Evolutionary conservation across 129 eudicot species (phyloP).

Genomic region (Kitagawia praeruptora): DNA sequence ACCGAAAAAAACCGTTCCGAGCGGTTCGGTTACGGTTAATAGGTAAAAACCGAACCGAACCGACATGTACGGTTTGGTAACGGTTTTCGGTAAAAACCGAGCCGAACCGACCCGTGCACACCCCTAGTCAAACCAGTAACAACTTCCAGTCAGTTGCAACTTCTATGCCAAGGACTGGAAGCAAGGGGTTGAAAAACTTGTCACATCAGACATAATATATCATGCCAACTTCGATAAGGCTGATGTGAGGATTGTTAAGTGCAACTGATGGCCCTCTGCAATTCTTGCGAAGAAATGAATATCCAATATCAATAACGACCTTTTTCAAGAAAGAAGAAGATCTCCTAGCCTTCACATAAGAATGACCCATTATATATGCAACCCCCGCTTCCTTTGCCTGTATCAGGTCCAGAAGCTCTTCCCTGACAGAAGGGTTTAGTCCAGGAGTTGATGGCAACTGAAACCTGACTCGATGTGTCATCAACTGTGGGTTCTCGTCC

Average conservation of each 20-base stretch:
- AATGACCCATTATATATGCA: constrained; percentile 92
- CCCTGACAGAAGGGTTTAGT: constrained; percentile 55
- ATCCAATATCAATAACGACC: constrained; percentile 65
- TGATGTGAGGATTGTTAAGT: constrained; percentile 91
- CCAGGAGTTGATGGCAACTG: constrained; percentile 53
- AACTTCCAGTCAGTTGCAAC: too few species aligned
- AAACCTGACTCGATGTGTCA: constrained; percentile 65
- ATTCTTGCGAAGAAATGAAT: constrained; percentile 80
- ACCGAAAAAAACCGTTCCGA: too few species aligned
- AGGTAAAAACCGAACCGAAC: too few species aligned
- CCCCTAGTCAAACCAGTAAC: not conserved
- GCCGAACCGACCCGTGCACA: too few species aligned
- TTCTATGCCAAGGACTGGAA: not conserved
- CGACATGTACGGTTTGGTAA: too few species aligned
- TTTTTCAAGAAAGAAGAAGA: constrained; percentile 71
- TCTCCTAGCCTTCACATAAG: constrained; percentile 82
- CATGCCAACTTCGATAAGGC: constrained; percentile 97
- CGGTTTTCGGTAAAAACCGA: too few species aligned
- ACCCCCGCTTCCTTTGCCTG: constrained; percentile 95
- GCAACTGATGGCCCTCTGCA: constrained; percentile 93
- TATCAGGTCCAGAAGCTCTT: constrained; percentile 68
- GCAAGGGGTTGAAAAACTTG: not conserved
- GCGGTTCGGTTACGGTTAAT: too few species aligned
- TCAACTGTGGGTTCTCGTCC: constrained; percentile 62
- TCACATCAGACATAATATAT: constrained; percentile 65